Evolutionary conservation across 352 stramenopile genomes (phyloP).

Genomic region (Globisporangium paddicum): DNA sequence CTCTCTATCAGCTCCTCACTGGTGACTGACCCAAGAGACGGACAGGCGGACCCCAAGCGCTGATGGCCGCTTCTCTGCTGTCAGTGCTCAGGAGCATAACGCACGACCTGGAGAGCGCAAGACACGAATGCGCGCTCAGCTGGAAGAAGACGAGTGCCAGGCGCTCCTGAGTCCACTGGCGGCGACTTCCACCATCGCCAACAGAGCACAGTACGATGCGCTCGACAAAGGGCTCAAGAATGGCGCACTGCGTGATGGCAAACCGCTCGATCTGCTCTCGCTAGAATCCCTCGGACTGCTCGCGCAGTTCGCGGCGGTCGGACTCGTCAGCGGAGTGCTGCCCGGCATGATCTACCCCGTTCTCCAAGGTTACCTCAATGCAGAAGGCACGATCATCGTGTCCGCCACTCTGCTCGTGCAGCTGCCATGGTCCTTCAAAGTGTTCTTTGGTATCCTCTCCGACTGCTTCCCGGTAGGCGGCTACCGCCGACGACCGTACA

Average conservation of each 20-base stretch:
- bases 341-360: constrained; percentile 51
- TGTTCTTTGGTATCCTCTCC: constrained; percentile 52
- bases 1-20: background rate
- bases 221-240: constrained; percentile 16
- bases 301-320: constrained; percentile 51
- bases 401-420: constrained; percentile 44
- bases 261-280: constrained; percentile 26
- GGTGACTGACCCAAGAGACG: background rate
- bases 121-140: constrained; percentile 4
- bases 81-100: background rate
- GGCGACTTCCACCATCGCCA: background rate
- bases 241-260: constrained; percentile 26
- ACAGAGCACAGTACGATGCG: background rate
- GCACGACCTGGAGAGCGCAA: background rate
- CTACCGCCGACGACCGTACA: constrained; percentile 53
- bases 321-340: constrained; percentile 41
- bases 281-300: constrained; percentile 30
- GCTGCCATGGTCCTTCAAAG: constrained; percentile 56
- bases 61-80: background rate
- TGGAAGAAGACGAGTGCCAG: constrained; percentile 5
- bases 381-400: constrained; percentile 46
- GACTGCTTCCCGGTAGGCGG: constrained; percentile 60
- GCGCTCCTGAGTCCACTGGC: constrained; percentile 4
- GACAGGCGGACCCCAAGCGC: background rate
- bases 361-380: constrained; percentile 52